Evolutionary conservation across 139 green algal species (phyloP).

Genomic region (Gonium pectorale): DNA sequence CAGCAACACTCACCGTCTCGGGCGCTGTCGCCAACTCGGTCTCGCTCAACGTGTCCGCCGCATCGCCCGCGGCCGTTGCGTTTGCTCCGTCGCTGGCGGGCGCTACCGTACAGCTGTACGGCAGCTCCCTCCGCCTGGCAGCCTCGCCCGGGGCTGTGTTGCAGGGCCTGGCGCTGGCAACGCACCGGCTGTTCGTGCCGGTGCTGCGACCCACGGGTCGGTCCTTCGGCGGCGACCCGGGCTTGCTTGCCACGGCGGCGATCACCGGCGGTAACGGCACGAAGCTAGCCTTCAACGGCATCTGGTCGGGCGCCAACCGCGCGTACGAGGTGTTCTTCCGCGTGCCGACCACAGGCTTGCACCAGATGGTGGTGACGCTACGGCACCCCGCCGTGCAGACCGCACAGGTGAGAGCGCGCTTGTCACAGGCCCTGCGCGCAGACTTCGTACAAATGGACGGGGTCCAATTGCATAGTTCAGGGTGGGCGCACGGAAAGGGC

Average conservation of each 20-base stretch:
- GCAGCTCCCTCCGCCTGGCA: neutral
- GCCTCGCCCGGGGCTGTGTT: neutral
- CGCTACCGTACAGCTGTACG: constrained; percentile 16
- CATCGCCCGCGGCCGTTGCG: neutral
- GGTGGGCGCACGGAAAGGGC: neutral
- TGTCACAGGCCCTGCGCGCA: neutral
- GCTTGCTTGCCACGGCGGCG: neutral
- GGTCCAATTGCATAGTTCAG: neutral
- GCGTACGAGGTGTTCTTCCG: constrained; percentile 29
- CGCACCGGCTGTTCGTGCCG: neutral
- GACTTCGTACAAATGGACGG: neutral
- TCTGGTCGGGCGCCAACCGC: neutral
- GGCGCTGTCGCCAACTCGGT: neutral
- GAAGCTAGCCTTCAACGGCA: neutral
- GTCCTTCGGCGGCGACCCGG: constrained; percentile 9
- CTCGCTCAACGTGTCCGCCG: neutral
- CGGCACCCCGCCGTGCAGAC: neutral
- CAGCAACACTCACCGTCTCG: neutral
- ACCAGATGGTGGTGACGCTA: neutral
- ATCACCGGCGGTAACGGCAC: neutral
- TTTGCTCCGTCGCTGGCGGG: neutral
- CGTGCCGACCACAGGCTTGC: neutral
- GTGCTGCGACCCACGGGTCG: neutral
- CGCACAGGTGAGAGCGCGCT: neutral
- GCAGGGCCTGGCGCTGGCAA: neutral